Evolutionary conservation across 148 eudicot species (phyloP).

Genomic region (Oxyria digyna): DNA sequence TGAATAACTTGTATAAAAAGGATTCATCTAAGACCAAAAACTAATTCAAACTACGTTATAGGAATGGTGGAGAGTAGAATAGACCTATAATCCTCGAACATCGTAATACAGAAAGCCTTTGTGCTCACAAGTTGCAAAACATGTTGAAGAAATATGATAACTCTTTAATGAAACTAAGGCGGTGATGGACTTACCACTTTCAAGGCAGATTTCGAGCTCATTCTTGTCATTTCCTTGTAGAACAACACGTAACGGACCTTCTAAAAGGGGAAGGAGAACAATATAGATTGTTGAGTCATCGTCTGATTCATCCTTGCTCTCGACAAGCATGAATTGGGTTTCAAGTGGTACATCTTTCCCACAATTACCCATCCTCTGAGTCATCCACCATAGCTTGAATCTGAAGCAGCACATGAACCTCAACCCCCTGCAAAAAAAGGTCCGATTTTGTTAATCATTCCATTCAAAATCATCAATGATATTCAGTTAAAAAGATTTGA

Average conservation of each 20-base stretch:
- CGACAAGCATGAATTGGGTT: conserved; percentile 85
- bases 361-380: conserved; percentile 81
- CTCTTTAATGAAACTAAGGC: too few species aligned
- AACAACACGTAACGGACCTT: conserved; percentile 88
- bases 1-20: too few species aligned
- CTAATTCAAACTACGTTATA: too few species aligned
- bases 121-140: too few species aligned
- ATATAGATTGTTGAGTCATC: conserved; percentile 59
- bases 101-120: too few species aligned
- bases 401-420: conserved; percentile 88
- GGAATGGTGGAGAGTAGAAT: too few species aligned
- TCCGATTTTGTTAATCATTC: neutral
- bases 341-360: conserved; percentile 86
- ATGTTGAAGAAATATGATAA: too few species aligned
- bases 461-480: too few species aligned
- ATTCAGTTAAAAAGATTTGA: too few species aligned
- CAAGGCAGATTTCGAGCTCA: conserved; percentile 84
- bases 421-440: conserved; percentile 37
- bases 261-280: conserved; percentile 80
- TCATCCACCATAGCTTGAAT: conserved; percentile 99
- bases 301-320: conserved; percentile 50
- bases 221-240: conserved; percentile 86
- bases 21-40: too few species aligned
- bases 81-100: too few species aligned
- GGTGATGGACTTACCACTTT: conserved; percentile 74